Evolutionary conservation across 805 yeast genomes (phyloP).

Genomic region (Schizosaccharomyces japonicus): DNA sequence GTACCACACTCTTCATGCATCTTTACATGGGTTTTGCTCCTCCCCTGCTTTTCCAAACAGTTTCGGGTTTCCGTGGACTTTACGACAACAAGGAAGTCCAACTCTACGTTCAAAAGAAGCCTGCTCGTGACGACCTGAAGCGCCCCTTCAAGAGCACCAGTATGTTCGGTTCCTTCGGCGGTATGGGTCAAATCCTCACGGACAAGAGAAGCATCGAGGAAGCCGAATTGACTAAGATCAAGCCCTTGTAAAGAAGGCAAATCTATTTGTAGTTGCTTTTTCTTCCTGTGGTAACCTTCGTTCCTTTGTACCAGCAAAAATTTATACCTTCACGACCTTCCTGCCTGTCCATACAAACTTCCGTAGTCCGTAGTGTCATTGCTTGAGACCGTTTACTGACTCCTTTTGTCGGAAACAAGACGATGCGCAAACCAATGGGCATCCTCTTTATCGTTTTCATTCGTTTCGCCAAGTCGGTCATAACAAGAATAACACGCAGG

Average conservation of each 20-base stretch:
- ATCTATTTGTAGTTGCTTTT: background rate
- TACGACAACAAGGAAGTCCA: constrained; percentile 74
- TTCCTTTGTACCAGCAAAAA: background rate
- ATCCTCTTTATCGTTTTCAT: background rate
- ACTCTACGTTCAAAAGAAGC: constrained; percentile 60
- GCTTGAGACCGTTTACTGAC: too few relatives aligned
- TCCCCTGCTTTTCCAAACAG: constrained; percentile 84
- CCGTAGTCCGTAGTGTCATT: too few relatives aligned
- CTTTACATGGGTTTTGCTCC: constrained; percentile 90
- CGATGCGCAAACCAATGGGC: background rate
- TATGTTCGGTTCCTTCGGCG: constrained; percentile 32
- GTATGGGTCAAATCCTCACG: constrained; percentile 13
- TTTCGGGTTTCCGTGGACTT: constrained; percentile 74
- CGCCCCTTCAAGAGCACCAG: constrained; percentile 87
- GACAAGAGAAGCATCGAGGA: constrained; percentile 1
- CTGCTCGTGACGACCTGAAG: constrained; percentile 62
- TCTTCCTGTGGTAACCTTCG: background rate
- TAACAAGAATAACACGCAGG: constrained; percentile 11
- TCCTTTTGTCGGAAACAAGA: background rate
- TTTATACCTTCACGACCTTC: background rate
- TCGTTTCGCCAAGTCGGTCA: background rate
- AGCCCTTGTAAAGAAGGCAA: background rate
- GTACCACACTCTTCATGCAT: constrained; percentile 97
- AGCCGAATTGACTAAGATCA: background rate
- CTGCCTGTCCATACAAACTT: background rate